Conservation (phyloP, 306 rosid genomes). For the Corylus avellana region DNA sequence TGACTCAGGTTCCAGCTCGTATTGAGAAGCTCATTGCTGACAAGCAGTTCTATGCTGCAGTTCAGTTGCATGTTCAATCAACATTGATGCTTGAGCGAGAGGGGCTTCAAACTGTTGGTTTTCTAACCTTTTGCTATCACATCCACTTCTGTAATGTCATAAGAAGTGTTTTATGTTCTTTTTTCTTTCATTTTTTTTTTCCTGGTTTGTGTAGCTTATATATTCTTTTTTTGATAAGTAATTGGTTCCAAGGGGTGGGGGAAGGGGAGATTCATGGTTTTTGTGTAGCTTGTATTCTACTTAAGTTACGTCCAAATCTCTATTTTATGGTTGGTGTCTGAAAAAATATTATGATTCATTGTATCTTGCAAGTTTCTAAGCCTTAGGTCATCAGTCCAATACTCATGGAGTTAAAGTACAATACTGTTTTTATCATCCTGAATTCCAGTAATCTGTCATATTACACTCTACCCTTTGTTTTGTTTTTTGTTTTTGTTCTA, state of each 20-base stretch:
- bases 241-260: not conserved
- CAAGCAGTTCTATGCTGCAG: constrained; percentile 95
- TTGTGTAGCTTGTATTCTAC: not conserved
- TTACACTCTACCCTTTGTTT: not conserved
- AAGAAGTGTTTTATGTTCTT: constrained; percentile 14
- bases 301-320: not conserved
- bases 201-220: not conserved
- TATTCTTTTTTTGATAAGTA: constrained; percentile 5
- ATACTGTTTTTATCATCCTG: not conserved
- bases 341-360: not conserved
- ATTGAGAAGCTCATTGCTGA: constrained; percentile 87
- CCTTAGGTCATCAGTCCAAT: not conserved
- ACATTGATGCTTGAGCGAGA: constrained; percentile 72
- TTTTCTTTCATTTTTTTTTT: not conserved
- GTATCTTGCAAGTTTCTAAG: constrained; percentile 9
- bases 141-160: constrained; percentile 16
- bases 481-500: not conserved
- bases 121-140: constrained; percentile 21
- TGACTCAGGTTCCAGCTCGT: constrained; percentile 87
- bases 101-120: constrained; percentile 67
- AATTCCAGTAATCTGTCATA: not conserved
- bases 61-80: constrained; percentile 91
- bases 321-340: not conserved
- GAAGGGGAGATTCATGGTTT: not conserved
- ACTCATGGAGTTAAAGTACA: not conserved